phyloP scores from a whole-genome alignment of 345 rosid genomes.

The Streptanthus diversifolius region DNA sequence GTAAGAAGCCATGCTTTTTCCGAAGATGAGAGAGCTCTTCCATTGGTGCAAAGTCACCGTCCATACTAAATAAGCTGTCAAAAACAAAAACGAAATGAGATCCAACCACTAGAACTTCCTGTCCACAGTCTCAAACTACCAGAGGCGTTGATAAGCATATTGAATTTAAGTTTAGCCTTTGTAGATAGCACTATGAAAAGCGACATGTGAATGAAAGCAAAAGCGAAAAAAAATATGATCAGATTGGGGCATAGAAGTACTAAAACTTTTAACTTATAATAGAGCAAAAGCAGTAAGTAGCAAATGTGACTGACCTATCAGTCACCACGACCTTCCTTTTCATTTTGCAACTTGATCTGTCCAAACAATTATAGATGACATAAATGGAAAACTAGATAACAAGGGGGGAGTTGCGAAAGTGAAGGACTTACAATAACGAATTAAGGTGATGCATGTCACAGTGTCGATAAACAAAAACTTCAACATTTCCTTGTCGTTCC shows the following conservation, averaged over 20 bases:
- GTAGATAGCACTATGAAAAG: neutral
- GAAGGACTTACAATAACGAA: slow-evolving; percentile 58
- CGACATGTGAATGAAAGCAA: neutral
- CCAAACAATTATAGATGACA: slow-evolving; percentile 23
- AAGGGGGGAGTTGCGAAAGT: slow-evolving; percentile 3
- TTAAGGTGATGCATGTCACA: slow-evolving; percentile 82
- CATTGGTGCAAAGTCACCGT: slow-evolving; percentile 98
- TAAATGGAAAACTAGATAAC: slow-evolving; percentile 8
- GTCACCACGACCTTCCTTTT: slow-evolving; percentile 90
- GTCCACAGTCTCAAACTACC: neutral
- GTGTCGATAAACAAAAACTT: slow-evolving; percentile 67
- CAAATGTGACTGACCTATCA: slow-evolving; percentile 62
- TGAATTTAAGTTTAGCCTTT: neutral
- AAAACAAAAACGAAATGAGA: slow-evolving; percentile 13
- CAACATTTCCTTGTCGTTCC: slow-evolving; percentile 58
- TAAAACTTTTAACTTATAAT: neutral
- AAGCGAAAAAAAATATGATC: neutral
- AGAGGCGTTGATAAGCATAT: neutral
- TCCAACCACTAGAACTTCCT: neutral
- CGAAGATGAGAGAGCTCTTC: slow-evolving; percentile 69
- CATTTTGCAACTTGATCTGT: slow-evolving; percentile 67
- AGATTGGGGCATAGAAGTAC: neutral
- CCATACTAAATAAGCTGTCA: slow-evolving; percentile 94
- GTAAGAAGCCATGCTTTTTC: slow-evolving; percentile 64
- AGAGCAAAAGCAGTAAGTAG: neutral